Percentiles rank a stretch among this genome's conserved stretches.
phyloP scores from a whole-genome alignment of 768 basidiomycete genomes.

The Rickenella mellea region DNA sequence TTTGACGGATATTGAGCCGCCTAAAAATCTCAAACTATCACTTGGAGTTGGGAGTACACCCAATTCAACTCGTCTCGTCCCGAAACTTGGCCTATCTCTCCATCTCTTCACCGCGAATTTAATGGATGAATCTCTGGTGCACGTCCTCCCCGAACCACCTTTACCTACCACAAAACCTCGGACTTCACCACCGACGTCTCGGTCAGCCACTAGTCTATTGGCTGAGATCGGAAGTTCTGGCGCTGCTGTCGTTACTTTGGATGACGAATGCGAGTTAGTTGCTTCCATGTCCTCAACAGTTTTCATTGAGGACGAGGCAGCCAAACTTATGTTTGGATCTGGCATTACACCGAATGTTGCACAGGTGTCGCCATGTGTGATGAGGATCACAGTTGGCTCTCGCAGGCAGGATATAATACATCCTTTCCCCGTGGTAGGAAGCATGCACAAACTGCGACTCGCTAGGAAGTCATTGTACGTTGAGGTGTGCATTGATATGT shows the following conservation, averaged over 20 bases:
- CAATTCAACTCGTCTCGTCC: constrained; percentile 13
- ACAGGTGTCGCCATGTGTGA: constrained; percentile 23
- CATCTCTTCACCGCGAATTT: constrained; percentile 11
- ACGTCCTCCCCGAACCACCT: constrained; percentile 13
- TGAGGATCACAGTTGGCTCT: constrained; percentile 20
- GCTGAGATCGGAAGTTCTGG: constrained; percentile 11
- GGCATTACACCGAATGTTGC: constrained; percentile 7
- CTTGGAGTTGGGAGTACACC: constrained; percentile 19
- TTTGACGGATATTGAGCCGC: constrained; percentile 12
- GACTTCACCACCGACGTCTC: background rate
- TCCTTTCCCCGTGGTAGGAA: constrained; percentile 34
- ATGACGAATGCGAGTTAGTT: constrained; percentile 11
- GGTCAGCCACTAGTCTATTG: no score
- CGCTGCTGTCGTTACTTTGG: constrained; percentile 11
- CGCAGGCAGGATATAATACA: constrained; percentile 22
- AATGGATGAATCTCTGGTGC: constrained; percentile 12
- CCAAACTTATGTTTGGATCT: constrained; percentile 5
- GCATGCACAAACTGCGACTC: constrained; percentile 29
- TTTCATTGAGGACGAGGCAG: constrained; percentile 5
- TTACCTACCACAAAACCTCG: constrained; percentile 1
- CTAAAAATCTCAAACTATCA: background rate
- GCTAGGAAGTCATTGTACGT: constrained; percentile 49
- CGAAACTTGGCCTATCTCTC: constrained; percentile 17
- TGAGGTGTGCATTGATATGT: constrained; percentile 16
- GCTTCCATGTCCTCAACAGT: constrained; percentile 6